A percentile compares a stretch with the other conserved stretches of the same genome.
These are phyloP conservation scores for Trifolium pratense DNA, from an alignment of 306 rosid genomes.

Conservation along the genomic window DNA sequence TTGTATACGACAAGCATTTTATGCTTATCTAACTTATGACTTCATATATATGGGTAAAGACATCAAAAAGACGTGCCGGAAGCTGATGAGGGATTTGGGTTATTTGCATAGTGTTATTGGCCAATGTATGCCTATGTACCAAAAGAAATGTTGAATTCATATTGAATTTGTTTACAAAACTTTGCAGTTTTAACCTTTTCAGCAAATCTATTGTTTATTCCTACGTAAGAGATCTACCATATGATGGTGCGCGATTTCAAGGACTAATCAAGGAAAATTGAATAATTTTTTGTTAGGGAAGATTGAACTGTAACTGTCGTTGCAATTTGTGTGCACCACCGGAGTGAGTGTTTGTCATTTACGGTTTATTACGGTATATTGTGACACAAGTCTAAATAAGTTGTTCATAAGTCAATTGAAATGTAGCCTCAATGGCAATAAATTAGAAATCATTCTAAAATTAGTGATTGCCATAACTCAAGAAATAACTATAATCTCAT, in stretches of 20 bases:
- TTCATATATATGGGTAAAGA: constrained; percentile 17
- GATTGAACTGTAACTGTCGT: no score
- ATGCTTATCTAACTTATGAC: constrained; percentile 7
- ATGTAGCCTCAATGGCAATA: background rate
- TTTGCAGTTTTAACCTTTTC: background rate
- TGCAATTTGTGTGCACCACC: no score
- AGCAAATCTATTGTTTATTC: background rate
- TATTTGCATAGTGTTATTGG: constrained; percentile 15
- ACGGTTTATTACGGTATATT: no score
- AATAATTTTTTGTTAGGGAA: no score
- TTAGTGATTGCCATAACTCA: background rate
- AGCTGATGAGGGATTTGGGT: constrained; percentile 11
- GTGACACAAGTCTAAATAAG: background rate
- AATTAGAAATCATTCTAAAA: constrained; percentile 2
- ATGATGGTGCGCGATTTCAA: background rate
- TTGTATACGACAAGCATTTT: constrained; percentile 2
- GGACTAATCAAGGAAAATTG: no score
- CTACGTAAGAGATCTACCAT: background rate
- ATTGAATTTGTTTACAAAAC: background rate
- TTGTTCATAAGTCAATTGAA: background rate
- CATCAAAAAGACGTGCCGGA: constrained; percentile 4
- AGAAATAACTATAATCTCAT: constrained; percentile 44
- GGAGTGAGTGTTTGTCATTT: no score
- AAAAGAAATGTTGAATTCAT: constrained; percentile 20
- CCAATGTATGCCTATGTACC: constrained; percentile 4